Conservation (phyloP, 805 yeast species). For the Hyphopichia homilentoma region DNA sequence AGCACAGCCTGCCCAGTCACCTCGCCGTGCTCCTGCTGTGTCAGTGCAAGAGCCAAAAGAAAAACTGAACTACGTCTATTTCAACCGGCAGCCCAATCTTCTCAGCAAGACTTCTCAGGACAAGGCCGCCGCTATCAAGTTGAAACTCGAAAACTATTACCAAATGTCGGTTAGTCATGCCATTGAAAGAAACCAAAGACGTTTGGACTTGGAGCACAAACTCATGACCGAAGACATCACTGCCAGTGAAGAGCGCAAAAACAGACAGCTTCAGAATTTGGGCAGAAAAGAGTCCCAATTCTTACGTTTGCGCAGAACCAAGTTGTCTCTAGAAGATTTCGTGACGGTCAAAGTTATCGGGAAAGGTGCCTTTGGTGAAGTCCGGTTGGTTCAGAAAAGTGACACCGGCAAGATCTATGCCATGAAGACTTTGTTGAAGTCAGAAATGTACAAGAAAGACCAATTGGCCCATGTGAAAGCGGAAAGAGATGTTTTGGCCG, state of each 20-base stretch:
- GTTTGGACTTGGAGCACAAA: conserved; percentile 77
- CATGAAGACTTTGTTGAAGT: conserved; percentile 86
- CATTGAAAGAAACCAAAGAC: conserved; percentile 90
- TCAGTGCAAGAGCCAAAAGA: conserved; percentile 7
- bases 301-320: conserved; percentile 78
- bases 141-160: conserved; percentile 79
- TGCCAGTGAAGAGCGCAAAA: conserved; percentile 75
- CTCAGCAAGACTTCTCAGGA: conserved; percentile 75
- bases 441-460: conserved; percentile 93
- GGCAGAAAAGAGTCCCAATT: conserved; percentile 90
- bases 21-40: conserved; percentile 1
- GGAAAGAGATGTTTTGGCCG: conserved; percentile 92
- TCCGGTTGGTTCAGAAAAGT: conserved; percentile 84
- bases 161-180: conserved; percentile 87
- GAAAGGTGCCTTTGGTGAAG: conserved; percentile 98
- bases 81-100: conserved; percentile 79
- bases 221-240: conserved; percentile 62
- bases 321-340: conserved; percentile 79
- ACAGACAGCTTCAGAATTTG: conserved; percentile 73
- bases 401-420: conserved; percentile 93
- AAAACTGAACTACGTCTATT: conserved; percentile 54
- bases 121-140: conserved; percentile 76
- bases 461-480: conserved; percentile 95
- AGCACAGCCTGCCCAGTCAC: conserved; percentile 6
- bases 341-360: conserved; percentile 88